A percentile compares a stretch with the other conserved stretches of the same genome.
phyloP scores from a whole-genome alignment of 352 stramenopile species.

The Phytophthora pistaciae region DNA sequence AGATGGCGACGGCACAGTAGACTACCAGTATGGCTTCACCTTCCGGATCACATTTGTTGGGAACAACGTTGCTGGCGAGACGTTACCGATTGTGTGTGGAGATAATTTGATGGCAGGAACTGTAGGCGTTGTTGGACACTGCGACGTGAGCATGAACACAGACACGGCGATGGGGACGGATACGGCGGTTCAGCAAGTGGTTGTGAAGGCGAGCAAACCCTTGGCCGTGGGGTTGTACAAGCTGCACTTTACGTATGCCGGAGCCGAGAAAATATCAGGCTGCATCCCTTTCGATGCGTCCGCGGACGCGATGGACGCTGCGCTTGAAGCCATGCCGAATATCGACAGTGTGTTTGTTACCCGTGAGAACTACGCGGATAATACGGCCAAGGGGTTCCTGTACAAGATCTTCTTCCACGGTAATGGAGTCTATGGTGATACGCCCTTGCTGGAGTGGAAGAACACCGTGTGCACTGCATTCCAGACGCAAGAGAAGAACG shows the following conservation, averaged over 20 bases:
- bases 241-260: conserved; percentile 59
- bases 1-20: conserved; percentile 65
- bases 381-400: conserved; percentile 57
- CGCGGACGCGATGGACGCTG: conserved; percentile 58
- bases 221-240: conserved; percentile 70
- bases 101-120: conserved; percentile 47
- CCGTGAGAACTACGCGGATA: conserved; percentile 21
- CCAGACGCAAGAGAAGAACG: conserved; percentile 77
- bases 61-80: conserved; percentile 75
- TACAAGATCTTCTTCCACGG: conserved; percentile 83
- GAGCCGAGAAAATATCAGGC: conserved; percentile 30
- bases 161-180: conserved; percentile 75
- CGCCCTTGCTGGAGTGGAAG: conserved; percentile 17
- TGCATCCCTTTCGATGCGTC: conserved; percentile 80
- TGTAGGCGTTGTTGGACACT: conserved; percentile 49
- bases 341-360: conserved; percentile 84
- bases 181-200: conserved; percentile 74
- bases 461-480: conserved; percentile 51
- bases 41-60: conserved; percentile 85
- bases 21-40: conserved; percentile 71
- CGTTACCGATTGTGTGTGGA: conserved; percentile 35
- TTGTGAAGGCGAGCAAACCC: conserved; percentile 64
- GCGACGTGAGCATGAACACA: conserved; percentile 66
- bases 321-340: conserved; percentile 65
- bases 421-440: conserved; percentile 63